Base-by-base conservation (phyloP, 345 rosid species). In the Citrus cavaleriei region DNA sequence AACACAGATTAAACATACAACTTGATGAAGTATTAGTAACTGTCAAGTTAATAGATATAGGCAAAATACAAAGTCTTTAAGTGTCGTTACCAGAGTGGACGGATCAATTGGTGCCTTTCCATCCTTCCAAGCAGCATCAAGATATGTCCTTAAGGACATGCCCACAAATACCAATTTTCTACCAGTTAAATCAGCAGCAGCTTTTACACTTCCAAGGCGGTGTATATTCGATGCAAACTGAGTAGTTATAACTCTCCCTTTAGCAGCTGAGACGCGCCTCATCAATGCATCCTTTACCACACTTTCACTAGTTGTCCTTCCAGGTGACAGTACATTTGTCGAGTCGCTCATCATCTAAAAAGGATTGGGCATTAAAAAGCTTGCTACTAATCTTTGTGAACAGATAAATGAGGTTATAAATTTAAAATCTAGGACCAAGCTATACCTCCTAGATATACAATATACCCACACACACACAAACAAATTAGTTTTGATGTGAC, bases 321-420 rank as follows among this genome's bases (percentile, higher is more conserved):
- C 99, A 70, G 98, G 97, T 55, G 99, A 91, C 79, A 96, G 79
- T 68, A 96, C 86, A 92, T 96, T 96, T 78, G 99, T 96, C 22
- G 99, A 96, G 85, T 96, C 99, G 67, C 98, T 96, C 99, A 94
- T 94, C 99, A 96, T 96, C 99, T 96, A 88, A 69, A 77, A 63
- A 83, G 6, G 27, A 38, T 71, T 28, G 3, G 21, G 59, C 12
- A 54, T 27, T 65, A 54, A 54, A 40, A 51, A 40, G 58, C 21
- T 72, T 38, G 38, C 54, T 30, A 7, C 68, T 51, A 12, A 38
- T 32, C 54, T 37, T 80, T 42, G 51, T 49, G 38, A 25, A 21
- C 34, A 74, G 25, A 65, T 72, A 59, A 75, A 72, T 40, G 25
- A 54, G 72, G 10, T 35, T 37, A 70, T 59, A 28, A 22, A 73